Base-by-base conservation (phyloP, 495 filamentous ascomycete genomes). In the Xylaria grammica region DNA sequence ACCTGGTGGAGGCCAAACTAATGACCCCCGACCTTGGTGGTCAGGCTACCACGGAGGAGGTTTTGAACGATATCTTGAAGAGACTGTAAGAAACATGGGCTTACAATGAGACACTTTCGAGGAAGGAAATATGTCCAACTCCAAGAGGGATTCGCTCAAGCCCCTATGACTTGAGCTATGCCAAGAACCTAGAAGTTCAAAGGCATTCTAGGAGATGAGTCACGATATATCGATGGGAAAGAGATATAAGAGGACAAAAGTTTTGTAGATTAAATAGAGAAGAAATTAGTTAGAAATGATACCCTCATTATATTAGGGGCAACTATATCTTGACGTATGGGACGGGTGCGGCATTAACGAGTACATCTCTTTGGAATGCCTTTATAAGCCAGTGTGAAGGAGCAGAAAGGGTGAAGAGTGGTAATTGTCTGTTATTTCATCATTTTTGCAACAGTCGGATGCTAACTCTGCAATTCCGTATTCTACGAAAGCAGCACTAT, bases 1-100 rank as follows among this genome's bases (percentile, higher is more conserved):
- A 94, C 79, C 79, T 99, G 51, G 89, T 91, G 73, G 94, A 93
- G 67, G 93, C 87, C 57, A 88, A 83, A 81, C 80, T 91, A 67
- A 77, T 97, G 66, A 95, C 86, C 67, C 95, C 95, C 3, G 95
- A 99, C 75, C 84, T 99, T 74, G 95, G 96, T 30, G 95, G 95
- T 19, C 91, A 83, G 69, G 92, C 94, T 48, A 89, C 84, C 52
- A 99, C 95, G 17, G 85, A 92, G 75, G 85, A 98, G 81, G 94
- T 98, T 27, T 82, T 97, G 54, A 83, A 89, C 68, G 96, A 99
- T 82, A 89, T 99, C 29, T 80, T 97, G 65, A 91, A 85, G 81
- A 86, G 92, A 70, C 73, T 98, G 77, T 98, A 89, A 34, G 50
- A 45, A 13, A 27, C 13, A 10, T 32, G 30, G 30, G 48, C 9